phyloP scores from a whole-genome alignment of 352 stramenopile species.

The Pythium brachiatum region DNA sequence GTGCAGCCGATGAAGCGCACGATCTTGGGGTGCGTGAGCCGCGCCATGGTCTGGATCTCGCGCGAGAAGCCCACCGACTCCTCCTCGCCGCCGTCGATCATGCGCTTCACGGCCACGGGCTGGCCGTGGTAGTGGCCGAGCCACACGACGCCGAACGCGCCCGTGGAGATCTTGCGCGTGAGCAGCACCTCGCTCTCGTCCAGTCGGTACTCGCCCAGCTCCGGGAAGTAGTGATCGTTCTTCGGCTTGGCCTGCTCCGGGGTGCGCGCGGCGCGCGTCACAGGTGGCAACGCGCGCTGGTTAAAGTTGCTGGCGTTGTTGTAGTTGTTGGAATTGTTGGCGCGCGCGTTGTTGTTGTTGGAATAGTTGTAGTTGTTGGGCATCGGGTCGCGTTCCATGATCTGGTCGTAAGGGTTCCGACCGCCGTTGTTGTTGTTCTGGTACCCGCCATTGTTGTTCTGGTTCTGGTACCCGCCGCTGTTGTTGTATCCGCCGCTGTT shows the following conservation, averaged over 20 bases:
- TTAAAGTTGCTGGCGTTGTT: conserved; percentile 32
- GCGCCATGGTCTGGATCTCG: conserved; percentile 84
- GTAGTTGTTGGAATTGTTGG: conserved; percentile 8
- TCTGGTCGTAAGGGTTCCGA: conserved; percentile 15
- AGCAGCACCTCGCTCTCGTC: conserved; percentile 81
- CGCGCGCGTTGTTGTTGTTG: not conserved
- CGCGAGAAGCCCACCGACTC: conserved; percentile 74
- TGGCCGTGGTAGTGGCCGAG: conserved; percentile 86
- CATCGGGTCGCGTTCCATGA: conserved; percentile 13
- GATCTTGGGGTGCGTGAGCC: conserved; percentile 77
- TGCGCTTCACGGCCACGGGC: conserved; percentile 83
- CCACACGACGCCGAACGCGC: conserved; percentile 82
- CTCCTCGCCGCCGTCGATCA: conserved; percentile 82
- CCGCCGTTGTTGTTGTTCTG: conserved; percentile 1
- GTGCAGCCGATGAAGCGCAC: conserved; percentile 85
- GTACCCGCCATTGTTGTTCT: not conserved
- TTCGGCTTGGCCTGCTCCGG: conserved; percentile 20
- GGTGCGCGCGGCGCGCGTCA: not conserved
- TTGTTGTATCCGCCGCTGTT: conserved; percentile 4
- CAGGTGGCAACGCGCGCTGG: not conserved
- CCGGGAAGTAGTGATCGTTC: conserved; percentile 67
- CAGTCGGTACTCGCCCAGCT: conserved; percentile 69
- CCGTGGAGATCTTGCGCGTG: conserved; percentile 79
- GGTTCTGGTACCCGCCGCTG: not conserved
- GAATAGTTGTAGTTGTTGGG: conserved; percentile 37